A percentile compares a stretch with the other conserved stretches of the same genome.
These are phyloP conservation scores for Fusarium chlamydosporum DNA, from an alignment of 2,329 filamentous ascomycete species.

Conservation along the genomic window DNA sequence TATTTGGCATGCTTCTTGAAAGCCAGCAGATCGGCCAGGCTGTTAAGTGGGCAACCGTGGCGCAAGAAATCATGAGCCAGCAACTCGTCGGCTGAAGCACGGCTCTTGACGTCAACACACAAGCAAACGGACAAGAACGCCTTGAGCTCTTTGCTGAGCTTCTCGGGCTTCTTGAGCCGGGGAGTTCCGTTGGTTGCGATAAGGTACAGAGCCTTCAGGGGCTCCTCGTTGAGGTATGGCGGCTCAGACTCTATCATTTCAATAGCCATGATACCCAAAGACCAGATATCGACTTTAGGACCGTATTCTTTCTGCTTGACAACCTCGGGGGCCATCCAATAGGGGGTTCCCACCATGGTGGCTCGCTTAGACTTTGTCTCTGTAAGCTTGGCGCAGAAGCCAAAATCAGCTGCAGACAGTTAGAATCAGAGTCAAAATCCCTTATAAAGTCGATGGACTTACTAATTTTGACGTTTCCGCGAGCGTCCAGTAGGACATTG, in stretches of 20 bases:
- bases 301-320: constrained; percentile 99
- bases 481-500: constrained; percentile 94
- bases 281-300: constrained; percentile 99
- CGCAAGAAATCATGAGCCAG: constrained; percentile 94
- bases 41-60: constrained; percentile 86
- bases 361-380: constrained; percentile 97
- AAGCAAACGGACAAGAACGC: constrained; percentile 96
- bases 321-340: constrained; percentile 99
- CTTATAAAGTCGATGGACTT: constrained; percentile 58
- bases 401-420: constrained; percentile 85
- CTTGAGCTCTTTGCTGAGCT: constrained; percentile 97
- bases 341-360: constrained; percentile 98
- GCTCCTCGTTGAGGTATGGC: constrained; percentile 97
- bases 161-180: constrained; percentile 97
- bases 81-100: constrained; percentile 91
- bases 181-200: constrained; percentile 99
- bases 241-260: constrained; percentile 99
- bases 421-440: constrained; percentile 21
- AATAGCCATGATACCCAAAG: constrained; percentile 98
- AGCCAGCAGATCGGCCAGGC: constrained; percentile 86
- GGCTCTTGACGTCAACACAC: constrained; percentile 95
- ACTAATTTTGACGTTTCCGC: constrained; percentile 98
- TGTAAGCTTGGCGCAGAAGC: constrained; percentile 98
- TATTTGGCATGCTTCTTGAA: constrained; percentile 84
- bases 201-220: constrained; percentile 94